phyloP scores from a whole-genome alignment of 148 eudicot species.

The Heliosperma pusillum region DNA sequence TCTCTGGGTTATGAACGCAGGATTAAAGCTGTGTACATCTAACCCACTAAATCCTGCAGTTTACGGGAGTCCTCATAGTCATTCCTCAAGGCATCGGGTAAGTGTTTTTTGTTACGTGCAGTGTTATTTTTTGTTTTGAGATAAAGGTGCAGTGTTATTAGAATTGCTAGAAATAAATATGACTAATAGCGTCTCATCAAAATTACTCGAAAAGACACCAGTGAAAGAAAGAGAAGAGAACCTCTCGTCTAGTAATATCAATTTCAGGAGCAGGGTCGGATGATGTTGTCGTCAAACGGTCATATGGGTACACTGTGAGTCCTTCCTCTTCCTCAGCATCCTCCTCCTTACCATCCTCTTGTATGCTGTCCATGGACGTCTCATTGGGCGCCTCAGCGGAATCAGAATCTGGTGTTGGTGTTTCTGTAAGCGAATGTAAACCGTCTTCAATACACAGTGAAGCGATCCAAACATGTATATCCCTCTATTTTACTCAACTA shows the following conservation, averaged over 20 bases:
- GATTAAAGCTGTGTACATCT: too few species aligned
- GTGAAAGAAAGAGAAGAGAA: conserved; percentile 17
- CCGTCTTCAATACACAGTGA: conserved; percentile 35
- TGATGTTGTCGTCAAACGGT: conserved; percentile 62
- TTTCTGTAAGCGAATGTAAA: conserved; percentile 44
- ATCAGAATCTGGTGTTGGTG: conserved; percentile 41
- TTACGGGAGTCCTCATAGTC: too few species aligned
- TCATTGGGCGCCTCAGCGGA: conserved; percentile 46
- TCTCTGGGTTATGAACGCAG: too few species aligned
- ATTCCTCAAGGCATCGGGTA: too few species aligned
- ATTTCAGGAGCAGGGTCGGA: conserved; percentile 67
- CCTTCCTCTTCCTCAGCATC: conserved; percentile 88
- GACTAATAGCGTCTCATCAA: neutral
- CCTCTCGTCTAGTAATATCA: conserved; percentile 95
- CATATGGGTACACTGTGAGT: conserved; percentile 70
- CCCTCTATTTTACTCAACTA: too few species aligned
- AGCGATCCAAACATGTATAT: conserved; percentile 5
- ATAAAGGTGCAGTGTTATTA: neutral
- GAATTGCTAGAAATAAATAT: neutral
- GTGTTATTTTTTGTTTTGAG: too few species aligned
- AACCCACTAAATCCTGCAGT: too few species aligned
- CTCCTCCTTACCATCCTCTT: conserved; percentile 73
- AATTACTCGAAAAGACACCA: neutral
- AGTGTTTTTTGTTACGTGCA: too few species aligned
- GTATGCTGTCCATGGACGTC: conserved; percentile 56